These are phyloP conservation scores for Hyphopichia buzzinii DNA, from an alignment of 1,139 yeast species.

Conservation along the genomic window DNA sequence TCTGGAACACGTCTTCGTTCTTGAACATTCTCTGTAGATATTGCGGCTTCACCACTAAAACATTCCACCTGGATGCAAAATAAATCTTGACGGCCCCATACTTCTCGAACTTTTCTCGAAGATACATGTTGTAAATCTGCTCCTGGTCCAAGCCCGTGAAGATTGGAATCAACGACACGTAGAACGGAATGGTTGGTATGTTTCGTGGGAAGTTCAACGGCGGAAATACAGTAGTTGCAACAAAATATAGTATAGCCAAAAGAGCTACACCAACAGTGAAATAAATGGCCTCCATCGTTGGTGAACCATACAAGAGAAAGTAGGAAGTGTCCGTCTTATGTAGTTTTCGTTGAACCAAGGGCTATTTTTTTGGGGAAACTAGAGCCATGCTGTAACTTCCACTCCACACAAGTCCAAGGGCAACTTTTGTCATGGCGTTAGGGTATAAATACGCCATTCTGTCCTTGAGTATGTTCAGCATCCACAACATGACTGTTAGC, in stretches of 20 bases:
- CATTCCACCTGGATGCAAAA: constrained; percentile 65
- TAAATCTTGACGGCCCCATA: constrained; percentile 61
- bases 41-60: constrained; percentile 51
- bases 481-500: neutral
- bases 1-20: constrained; percentile 50
- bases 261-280: neutral
- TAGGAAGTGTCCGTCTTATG: too few relatives aligned
- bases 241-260: constrained; percentile 4
- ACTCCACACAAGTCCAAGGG: neutral
- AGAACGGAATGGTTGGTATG: constrained; percentile 63
- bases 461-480: neutral
- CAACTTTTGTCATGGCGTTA: neutral
- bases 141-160: constrained; percentile 48
- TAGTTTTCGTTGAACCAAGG: too few relatives aligned
- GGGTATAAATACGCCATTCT: neutral
- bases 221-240: constrained; percentile 22
- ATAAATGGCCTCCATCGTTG: too few relatives aligned
- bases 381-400: neutral
- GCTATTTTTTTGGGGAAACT: neutral
- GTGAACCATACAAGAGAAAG: too few relatives aligned
- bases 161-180: constrained; percentile 52
- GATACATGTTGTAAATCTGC: constrained; percentile 42
- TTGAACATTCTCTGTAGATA: constrained; percentile 45
- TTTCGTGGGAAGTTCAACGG: constrained; percentile 34
- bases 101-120: constrained; percentile 39